phyloP scores from a whole-genome alignment of 2,329 filamentous ascomycete species.

The Phialocephala sp. region DNA sequence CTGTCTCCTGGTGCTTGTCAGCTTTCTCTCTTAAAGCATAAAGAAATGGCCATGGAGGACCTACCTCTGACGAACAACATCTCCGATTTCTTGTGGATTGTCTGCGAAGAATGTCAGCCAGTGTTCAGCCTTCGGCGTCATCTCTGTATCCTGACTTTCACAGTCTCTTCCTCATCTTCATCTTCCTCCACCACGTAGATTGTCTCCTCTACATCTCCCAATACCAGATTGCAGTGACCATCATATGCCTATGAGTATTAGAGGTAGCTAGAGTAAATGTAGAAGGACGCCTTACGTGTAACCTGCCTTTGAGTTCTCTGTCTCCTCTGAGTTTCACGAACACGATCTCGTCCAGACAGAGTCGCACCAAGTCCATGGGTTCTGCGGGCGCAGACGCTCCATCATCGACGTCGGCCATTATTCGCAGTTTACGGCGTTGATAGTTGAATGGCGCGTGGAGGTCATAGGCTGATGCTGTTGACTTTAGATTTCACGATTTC shows the following conservation, averaged over 20 bases:
- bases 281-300: constrained; percentile 72
- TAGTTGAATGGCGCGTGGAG: constrained; percentile 7
- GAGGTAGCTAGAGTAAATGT: constrained; percentile 21
- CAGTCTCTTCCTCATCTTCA: constrained; percentile 76
- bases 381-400: constrained; percentile 74
- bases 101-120: constrained; percentile 55
- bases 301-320: constrained; percentile 89
- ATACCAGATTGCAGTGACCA: constrained; percentile 95
- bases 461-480: constrained; percentile 9
- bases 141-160: constrained; percentile 62
- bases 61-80: constrained; percentile 97
- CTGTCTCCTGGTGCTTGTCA: constrained; percentile 63
- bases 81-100: constrained; percentile 94
- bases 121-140: background rate
- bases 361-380: constrained; percentile 92
- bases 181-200: constrained; percentile 93
- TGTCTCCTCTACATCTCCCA: constrained; percentile 96
- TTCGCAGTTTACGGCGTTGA: constrained; percentile 20
- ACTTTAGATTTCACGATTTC: constrained; percentile 13
- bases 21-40: background rate
- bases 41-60: constrained; percentile 36
- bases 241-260: constrained; percentile 79
- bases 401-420: constrained; percentile 85
- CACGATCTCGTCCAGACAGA: constrained; percentile 93
- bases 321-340: constrained; percentile 97